These are phyloP conservation scores for Naematelia encephala DNA, from an alignment of 768 basidiomycete genomes.

Conservation along the genomic window DNA sequence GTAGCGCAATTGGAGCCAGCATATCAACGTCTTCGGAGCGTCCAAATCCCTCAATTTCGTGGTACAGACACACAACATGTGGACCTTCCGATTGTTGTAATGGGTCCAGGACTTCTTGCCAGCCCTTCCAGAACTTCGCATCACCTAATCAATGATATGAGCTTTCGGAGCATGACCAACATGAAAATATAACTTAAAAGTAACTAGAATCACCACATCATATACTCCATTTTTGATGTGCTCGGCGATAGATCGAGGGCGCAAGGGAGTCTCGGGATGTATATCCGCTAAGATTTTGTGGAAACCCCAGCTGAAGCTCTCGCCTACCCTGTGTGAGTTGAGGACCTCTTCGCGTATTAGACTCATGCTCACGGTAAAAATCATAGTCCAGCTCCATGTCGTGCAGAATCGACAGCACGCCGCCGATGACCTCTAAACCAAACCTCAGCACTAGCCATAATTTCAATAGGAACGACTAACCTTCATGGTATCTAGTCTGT, in stretches of 20 bases:
- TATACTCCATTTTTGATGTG: neutral
- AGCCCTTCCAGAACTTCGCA: neutral
- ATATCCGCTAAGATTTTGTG: conserved; percentile 3
- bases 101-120: neutral
- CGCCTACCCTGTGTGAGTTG: neutral
- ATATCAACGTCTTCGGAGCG: neutral
- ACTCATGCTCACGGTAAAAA: conserved; percentile 6
- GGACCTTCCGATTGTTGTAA: neutral
- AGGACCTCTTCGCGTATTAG: neutral
- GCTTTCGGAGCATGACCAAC: no score
- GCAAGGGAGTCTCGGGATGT: neutral
- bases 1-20: neutral
- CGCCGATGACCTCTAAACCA: conserved; percentile 7
- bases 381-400: neutral
- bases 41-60: neutral
- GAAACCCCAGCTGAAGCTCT: neutral
- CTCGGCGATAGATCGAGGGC: neutral
- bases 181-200: neutral
- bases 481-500: conserved; percentile 6
- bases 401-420: neutral
- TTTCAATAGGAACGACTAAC: neutral
- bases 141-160: neutral
- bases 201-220: neutral
- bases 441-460: neutral
- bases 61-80: neutral